Conservation (phyloP, 495 filamentous ascomycete genomes). For the Penicillium subrubescens region DNA sequence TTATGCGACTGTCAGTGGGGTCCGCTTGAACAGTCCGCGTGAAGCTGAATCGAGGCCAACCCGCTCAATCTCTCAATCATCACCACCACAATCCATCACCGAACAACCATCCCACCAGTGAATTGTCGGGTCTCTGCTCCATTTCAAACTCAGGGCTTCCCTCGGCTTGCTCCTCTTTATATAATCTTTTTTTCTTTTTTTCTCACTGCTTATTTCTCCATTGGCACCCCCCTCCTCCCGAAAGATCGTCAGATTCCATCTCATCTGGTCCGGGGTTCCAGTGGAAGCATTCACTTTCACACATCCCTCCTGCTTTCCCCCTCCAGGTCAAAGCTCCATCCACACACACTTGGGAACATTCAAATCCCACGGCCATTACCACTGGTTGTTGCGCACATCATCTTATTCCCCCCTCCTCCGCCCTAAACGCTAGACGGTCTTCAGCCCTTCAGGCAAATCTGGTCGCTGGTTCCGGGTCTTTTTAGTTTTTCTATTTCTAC, state of each 20-base stretch:
- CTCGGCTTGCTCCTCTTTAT: background rate
- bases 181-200: conserved; percentile 8
- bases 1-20: conserved; percentile 27
- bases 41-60: background rate
- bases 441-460: background rate
- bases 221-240: background rate
- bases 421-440: conserved; percentile 10
- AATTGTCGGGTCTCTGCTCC: background rate
- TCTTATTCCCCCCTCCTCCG: conserved; percentile 6
- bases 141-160: background rate
- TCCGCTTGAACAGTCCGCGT: background rate
- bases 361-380: background rate
- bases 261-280: conserved; percentile 33
- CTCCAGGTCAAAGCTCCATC: background rate
- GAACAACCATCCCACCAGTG: background rate
- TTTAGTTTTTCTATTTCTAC: background rate
- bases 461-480: background rate
- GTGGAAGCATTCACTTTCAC: conserved; percentile 5
- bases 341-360: background rate
- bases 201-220: conserved; percentile 19
- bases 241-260: background rate
- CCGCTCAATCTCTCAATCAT: background rate
- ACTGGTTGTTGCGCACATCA: conserved; percentile 1
- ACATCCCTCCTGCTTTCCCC: background rate
- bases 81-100: background rate